Conservation (phyloP, 2,329 filamentous ascomycete genomes). For the Cercospora canescens region DNA sequence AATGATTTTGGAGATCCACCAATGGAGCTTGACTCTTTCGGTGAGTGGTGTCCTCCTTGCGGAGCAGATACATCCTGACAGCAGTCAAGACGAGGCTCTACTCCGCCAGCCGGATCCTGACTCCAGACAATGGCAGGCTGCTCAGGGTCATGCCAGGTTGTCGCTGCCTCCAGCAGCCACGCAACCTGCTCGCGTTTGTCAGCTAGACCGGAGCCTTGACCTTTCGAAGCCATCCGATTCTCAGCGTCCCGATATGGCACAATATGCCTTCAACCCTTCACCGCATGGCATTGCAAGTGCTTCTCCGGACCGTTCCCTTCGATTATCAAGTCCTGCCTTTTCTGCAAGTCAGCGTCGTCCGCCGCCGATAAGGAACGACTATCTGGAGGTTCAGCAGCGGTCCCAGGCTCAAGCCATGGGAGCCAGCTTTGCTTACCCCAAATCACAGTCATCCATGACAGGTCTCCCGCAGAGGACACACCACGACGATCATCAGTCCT, state of each 20-base stretch:
- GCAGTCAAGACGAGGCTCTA: constrained; percentile 36
- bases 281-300: constrained; percentile 34
- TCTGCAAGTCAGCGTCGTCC: constrained; percentile 34
- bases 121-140: constrained; percentile 37
- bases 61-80: constrained; percentile 14
- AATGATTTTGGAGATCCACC: constrained; percentile 17
- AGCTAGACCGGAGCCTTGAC: background rate
- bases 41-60: constrained; percentile 34
- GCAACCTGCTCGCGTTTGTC: background rate
- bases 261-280: constrained; percentile 29
- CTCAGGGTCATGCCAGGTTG: constrained; percentile 38
- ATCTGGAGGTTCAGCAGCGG: background rate
- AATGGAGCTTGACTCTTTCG: constrained; percentile 49
- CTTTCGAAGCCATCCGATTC: background rate
- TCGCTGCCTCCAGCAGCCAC: constrained; percentile 33
- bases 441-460: background rate
- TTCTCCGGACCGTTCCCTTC: constrained; percentile 21
- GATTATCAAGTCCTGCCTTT: constrained; percentile 44
- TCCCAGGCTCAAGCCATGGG: background rate
- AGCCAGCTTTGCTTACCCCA: background rate
- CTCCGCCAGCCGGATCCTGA: constrained; percentile 36
- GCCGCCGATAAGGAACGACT: background rate
- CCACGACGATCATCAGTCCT: background rate
- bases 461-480: background rate
- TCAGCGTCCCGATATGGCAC: constrained; percentile 1